Percentiles rank a stretch among this genome's conserved stretches.
phyloP scores from a whole-genome alignment of 2,329 filamentous ascomycete species.

The Delphinella strobiligena region DNA sequence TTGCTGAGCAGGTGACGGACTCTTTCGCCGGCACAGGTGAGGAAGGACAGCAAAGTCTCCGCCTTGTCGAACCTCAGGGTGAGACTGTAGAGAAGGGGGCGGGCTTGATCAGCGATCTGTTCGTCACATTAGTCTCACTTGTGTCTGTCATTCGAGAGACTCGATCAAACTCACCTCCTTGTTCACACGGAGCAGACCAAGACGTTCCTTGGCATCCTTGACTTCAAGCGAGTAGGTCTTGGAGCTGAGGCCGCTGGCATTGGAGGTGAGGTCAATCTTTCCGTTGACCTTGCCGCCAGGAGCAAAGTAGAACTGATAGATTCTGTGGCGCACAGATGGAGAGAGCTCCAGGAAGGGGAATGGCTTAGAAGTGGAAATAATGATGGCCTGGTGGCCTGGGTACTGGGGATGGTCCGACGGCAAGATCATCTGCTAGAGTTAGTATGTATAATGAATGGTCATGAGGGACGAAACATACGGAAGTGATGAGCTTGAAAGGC shows the following conservation, averaged over 20 bases:
- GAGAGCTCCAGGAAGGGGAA: too few relatives aligned
- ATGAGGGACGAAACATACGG: conserved; percentile 14
- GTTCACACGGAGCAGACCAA: conserved; percentile 20
- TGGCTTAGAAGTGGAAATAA: conserved; percentile 23
- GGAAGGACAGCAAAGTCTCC: conserved; percentile 19
- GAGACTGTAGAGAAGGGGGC: conserved; percentile 20
- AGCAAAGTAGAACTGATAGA: conserved; percentile 21
- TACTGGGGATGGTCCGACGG: too few relatives aligned
- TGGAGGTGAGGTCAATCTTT: conserved; percentile 20
- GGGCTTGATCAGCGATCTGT: conserved; percentile 19
- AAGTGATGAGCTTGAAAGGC: conserved; percentile 20
- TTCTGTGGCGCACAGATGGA: conserved; percentile 17
- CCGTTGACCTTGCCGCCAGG: conserved; percentile 13
- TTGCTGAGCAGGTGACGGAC: conserved; percentile 13
- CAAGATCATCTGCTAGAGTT: too few relatives aligned
- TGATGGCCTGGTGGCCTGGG: conserved; percentile 22
- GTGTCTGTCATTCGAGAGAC: not conserved
- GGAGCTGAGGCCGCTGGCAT: conserved; percentile 17
- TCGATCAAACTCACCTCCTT: conserved; percentile 16
- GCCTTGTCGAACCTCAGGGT: conserved; percentile 22
- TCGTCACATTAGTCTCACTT: too few relatives aligned
- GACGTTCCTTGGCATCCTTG: conserved; percentile 19
- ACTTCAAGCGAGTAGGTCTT: conserved; percentile 15
- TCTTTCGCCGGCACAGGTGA: conserved; percentile 15
- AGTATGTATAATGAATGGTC: not conserved